phyloP scores from a whole-genome alignment of 108 stramenopile species.

The Nannochloropsis gaditana region DNA sequence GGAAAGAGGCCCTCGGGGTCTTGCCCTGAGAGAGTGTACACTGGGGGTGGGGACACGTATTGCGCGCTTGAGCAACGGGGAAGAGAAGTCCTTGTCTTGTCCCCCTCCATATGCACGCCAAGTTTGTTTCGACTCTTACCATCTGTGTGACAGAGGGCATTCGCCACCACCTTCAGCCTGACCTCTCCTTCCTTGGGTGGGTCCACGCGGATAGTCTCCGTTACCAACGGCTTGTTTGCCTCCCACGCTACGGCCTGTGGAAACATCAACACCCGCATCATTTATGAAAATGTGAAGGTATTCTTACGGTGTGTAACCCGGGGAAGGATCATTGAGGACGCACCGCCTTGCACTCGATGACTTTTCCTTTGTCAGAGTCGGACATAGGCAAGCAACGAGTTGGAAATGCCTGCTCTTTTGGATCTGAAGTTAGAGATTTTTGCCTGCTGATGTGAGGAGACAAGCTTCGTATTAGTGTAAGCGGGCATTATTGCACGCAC shows the following conservation, averaged over 20 bases:
- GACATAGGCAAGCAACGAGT: not conserved
- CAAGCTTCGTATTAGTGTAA: no score
- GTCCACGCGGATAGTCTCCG: slow-evolving; percentile 79
- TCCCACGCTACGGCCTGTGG: slow-evolving; percentile 24
- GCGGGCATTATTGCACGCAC: no score
- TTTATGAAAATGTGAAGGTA: not conserved
- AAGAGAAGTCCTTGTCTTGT: not conserved
- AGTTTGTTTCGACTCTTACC: not conserved
- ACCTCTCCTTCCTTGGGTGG: slow-evolving; percentile 79
- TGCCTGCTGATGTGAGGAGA: no score
- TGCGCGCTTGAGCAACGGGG: not conserved
- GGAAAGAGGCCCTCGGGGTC: slow-evolving; percentile 85
- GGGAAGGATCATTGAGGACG: not conserved
- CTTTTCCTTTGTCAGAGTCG: not conserved
- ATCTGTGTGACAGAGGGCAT: slow-evolving; percentile 88
- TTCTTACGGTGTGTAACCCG: not conserved
- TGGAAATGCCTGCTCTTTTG: no score
- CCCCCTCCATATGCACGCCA: not conserved
- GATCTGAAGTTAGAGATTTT: no score
- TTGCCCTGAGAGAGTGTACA: slow-evolving; percentile 65
- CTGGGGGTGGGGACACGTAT: not conserved
- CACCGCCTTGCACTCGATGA: slow-evolving; percentile 9
- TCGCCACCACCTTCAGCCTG: slow-evolving; percentile 77
- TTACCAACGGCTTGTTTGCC: slow-evolving; percentile 36
- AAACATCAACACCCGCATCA: no score